Base-by-base conservation (phyloP, 495 filamentous ascomycete species). In the Neurospora tetraspora region DNA sequence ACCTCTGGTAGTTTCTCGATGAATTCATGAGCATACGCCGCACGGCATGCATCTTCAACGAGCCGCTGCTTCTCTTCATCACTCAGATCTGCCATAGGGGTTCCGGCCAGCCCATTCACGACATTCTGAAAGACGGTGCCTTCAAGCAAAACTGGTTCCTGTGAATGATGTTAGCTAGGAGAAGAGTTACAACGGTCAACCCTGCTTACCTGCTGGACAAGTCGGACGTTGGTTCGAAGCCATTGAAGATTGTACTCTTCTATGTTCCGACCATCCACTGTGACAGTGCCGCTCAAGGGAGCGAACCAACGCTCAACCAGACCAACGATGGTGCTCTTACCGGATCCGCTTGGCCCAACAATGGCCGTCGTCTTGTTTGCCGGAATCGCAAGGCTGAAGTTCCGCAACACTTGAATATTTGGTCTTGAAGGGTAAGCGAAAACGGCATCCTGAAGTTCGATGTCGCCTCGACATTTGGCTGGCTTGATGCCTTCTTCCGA, bases 241-340 rank as follows among this genome's bases (percentile, higher is more conserved):
- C 90, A 91, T 70, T 86, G 86, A 34, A 90, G 71, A 45, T 91
- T 80, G 27, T 90, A 74, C 18, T 87, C 83, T 1, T 83, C 81
- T 2, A 92, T 70, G 68, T 88, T 82, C 9, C 86, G 82, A 2
- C 84, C 87, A 36, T 87, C 86, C 5, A 91, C 83, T 5, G 82
- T 76, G 70, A 92, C 80, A 3, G 78, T 77, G 0, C 86, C 86
- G 16, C 78, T 81, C 39, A 80, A 71, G 43, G 94, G 91, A 53
- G 91, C 87, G 77, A 97, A 98, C 86, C 97, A 98, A 9, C 96
- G 88, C 78, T 97, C 93, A 38, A 97, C 86, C 6, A 98, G 83
- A 2, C 93, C 93, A 37, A 97, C 89, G 23, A 97, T 90, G 0
- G 94, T 97, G 75, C 89, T 92, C 81, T 98, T 98, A 18, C 94